Conservation (phyloP, 345 rosid genomes). For the Syzygium oleosum region DNA sequence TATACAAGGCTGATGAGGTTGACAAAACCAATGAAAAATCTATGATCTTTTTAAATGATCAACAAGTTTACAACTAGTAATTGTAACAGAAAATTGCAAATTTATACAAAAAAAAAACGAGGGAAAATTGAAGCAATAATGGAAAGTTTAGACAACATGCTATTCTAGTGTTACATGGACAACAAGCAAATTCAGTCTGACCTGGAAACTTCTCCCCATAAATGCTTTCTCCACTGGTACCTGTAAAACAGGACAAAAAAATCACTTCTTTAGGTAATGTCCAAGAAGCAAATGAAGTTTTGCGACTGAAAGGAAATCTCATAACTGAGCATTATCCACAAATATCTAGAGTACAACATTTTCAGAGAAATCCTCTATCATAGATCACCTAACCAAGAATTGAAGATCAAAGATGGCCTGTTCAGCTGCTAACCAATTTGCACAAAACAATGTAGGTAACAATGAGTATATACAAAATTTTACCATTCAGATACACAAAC, state of each 20-base stretch:
- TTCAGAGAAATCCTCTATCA: background rate
- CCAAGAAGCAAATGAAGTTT: background rate
- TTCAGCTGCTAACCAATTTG: background rate
- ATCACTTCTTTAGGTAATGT: background rate
- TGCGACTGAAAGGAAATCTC: background rate
- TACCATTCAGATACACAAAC: background rate
- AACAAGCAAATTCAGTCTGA: conserved; percentile 13
- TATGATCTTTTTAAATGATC: background rate
- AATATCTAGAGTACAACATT: background rate
- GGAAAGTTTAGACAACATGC: background rate
- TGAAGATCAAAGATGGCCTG: background rate
- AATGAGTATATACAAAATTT: background rate
- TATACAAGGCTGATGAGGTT: background rate
- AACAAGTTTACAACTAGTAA: background rate
- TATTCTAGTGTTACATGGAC: background rate
- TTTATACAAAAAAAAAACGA: background rate
- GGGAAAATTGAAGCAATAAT: background rate
- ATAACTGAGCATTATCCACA: background rate
- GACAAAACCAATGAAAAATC: background rate
- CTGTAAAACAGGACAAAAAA: conserved; percentile 26
- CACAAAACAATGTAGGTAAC: background rate
- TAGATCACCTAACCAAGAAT: background rate
- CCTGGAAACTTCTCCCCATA: conserved; percentile 87
- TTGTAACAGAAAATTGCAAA: background rate
- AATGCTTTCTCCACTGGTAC: conserved; percentile 90